A percentile compares a stretch with the other conserved stretches of the same genome.
These are phyloP conservation scores for Claviceps capensis DNA, from an alignment of 2,329 filamentous ascomycete genomes.

Conservation along the genomic window DNA sequence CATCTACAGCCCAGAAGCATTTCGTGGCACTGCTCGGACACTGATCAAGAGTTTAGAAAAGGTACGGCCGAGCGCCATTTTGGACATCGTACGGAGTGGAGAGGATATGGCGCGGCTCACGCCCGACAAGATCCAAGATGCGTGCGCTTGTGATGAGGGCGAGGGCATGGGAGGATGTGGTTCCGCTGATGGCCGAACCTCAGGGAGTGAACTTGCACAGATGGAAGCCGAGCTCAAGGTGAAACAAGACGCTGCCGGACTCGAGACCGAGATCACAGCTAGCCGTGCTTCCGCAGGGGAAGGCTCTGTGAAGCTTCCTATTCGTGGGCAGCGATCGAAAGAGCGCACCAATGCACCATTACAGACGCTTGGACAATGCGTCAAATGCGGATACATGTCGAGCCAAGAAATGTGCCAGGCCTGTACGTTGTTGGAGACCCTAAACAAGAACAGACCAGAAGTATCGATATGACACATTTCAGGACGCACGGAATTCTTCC, in stretches of 20 bases:
- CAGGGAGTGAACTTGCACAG: constrained; percentile 65
- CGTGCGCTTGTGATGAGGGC: constrained; percentile 23
- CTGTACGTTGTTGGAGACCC: constrained; percentile 72
- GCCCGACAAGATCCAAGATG: constrained; percentile 22
- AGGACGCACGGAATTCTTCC: background rate
- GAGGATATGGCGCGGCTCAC: constrained; percentile 86
- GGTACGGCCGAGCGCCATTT: constrained; percentile 81
- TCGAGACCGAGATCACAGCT: constrained; percentile 21
- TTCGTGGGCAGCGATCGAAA: constrained; percentile 16
- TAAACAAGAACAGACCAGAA: constrained; percentile 66
- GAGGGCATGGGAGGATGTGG: constrained; percentile 56
- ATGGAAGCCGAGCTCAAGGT: constrained; percentile 47
- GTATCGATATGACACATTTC: constrained; percentile 33
- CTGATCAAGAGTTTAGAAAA: constrained; percentile 93
- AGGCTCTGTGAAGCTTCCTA: constrained; percentile 20
- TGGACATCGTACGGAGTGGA: constrained; percentile 88
- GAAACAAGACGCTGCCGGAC: constrained; percentile 8
- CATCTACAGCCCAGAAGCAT: constrained; percentile 95
- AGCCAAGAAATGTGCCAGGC: constrained; percentile 92
- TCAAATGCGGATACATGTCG: constrained; percentile 86
- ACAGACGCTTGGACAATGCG: constrained; percentile 71
- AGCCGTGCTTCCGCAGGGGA: constrained; percentile 11
- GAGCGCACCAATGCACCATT: constrained; percentile 27
- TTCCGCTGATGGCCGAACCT: constrained; percentile 43
- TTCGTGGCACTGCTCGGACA: constrained; percentile 78